Base-by-base conservation (phyloP, 768 basidiomycete genomes). In the Hydnomerulius pinastri region DNA sequence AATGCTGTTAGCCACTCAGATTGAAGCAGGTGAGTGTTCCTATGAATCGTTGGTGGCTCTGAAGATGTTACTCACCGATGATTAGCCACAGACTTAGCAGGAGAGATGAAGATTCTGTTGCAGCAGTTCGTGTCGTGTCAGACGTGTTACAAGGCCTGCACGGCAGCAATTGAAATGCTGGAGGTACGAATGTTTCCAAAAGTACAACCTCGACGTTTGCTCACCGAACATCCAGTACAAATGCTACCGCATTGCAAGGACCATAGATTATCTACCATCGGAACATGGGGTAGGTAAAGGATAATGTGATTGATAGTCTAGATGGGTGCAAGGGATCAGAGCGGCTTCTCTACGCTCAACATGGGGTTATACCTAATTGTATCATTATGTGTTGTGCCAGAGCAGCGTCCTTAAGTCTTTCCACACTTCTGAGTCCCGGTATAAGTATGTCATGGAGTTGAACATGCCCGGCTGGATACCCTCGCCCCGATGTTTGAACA, bases 381-480 rank as follows among this genome's bases (percentile, higher is more conserved):
- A 48, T 21, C 2, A 40, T 52, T 46, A 94, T 64, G 78, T 86
- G 71, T 97, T 96, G 61, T 92, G 88, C 94, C 95, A 97, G 44
- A 98, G 69, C 43, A 98, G 71, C 43, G 92, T 97, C 71, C 77
- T 83, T 37, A 97, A 71, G 61, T 82, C 77, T 42, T 76, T 81
- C 94, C 95, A 98, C 36, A 73, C 71, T 53, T 98, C 91, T 17
- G 92, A 95, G 68, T 98, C 93, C 32, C 85, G 83, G 73, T 98
- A 99, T 32, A 99, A 77, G 70, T 98, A 99, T 50, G 79, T 82
- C 95, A 97, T 98, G 15, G 89, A 90, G 73, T 83, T 91, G 75
- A 92, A 93, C 92, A 98, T 92, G 50, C 95, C 97, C 15, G 92
- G 91, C 62, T 98, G 94, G 53, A 99, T 83, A n/a, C 85, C 86